Evolutionary conservation across 106 monocot species (phyloP).

Genomic region (Xerophyta viscosa): DNA sequence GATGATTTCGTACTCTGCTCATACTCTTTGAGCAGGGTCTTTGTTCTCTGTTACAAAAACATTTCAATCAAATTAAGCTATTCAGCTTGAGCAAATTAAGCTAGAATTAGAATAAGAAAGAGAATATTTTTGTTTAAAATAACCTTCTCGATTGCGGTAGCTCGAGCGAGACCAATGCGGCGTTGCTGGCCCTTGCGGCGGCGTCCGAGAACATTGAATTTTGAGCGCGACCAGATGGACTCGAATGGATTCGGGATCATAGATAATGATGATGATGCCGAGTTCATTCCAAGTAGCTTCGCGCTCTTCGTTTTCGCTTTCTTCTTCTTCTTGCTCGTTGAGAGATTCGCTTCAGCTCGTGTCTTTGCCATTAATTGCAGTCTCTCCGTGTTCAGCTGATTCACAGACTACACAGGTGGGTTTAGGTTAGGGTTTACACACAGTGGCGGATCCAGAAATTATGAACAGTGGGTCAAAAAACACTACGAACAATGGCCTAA

Average conservation of each 20-base stretch:
- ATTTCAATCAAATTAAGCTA: no score
- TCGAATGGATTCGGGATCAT: constrained; percentile 70
- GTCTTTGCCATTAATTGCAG: constrained; percentile 66
- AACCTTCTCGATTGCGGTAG: constrained; percentile 69
- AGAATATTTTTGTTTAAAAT: no score
- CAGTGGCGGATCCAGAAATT: no score
- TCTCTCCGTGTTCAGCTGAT: no score
- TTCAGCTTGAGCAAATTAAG: no score
- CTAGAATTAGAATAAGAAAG: no score
- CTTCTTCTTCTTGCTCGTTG: constrained; percentile 5
- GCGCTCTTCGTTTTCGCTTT: constrained; percentile 51
- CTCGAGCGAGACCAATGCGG: constrained; percentile 50
- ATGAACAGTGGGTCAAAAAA: no score
- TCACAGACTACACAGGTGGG: no score
- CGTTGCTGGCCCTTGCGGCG: constrained; percentile 65
- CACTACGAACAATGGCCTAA: no score
- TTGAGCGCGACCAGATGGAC: constrained; percentile 68
- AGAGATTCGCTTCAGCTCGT: neutral
- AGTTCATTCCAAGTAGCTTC: constrained; percentile 32
- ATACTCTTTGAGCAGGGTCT: constrained; percentile 78
- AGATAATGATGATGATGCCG: constrained; percentile 35
- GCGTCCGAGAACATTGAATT: constrained; percentile 71
- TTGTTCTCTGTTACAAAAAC: constrained; percentile 74
- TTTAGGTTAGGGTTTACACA: no score
- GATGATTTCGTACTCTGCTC: constrained; percentile 70